These are phyloP conservation scores for Xerocomellus chrysenteron DNA, from an alignment of 768 basidiomycete species.

Conservation along the genomic window DNA sequence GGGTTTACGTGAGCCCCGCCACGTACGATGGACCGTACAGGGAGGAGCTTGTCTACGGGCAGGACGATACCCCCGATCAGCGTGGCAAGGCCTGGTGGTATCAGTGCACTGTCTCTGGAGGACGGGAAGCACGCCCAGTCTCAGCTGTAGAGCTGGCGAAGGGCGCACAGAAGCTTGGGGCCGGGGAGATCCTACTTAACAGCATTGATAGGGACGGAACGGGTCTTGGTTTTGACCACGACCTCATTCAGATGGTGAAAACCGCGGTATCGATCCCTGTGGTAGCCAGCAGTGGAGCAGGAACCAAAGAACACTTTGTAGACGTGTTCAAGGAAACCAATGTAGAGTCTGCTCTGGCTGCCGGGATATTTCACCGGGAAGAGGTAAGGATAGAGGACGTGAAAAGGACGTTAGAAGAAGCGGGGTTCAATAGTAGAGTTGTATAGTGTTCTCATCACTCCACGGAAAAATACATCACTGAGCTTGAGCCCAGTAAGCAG, in stretches of 20 bases:
- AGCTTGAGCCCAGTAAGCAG: neutral
- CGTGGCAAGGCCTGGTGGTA: conserved; percentile 94
- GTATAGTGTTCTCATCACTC: neutral
- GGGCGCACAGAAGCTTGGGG: conserved; percentile 88
- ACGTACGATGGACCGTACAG: conserved; percentile 68
- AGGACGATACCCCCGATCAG: conserved; percentile 49
- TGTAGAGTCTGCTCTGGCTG: conserved; percentile 91
- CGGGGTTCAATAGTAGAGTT: conserved; percentile 50
- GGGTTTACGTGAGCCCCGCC: conserved; percentile 71
- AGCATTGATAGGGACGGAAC: conserved; percentile 97
- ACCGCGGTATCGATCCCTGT: conserved; percentile 83
- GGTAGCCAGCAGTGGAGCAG: conserved; percentile 94
- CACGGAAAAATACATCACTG: neutral
- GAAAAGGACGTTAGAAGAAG: conserved; percentile 54
- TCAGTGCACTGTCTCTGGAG: conserved; percentile 95
- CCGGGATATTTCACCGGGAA: conserved; percentile 93
- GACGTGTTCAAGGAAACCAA: conserved; percentile 77
- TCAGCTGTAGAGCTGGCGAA: conserved; percentile 90
- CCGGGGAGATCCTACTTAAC: conserved; percentile 93
- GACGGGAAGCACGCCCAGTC: conserved; percentile 76
- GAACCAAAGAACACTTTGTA: conserved; percentile 77
- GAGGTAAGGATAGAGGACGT: conserved; percentile 85
- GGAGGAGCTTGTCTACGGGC: conserved; percentile 55
- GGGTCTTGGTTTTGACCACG: conserved; percentile 87
- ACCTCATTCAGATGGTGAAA: conserved; percentile 76